Conservation (phyloP, 1,139 yeast genomes). For the Geotrichum klebahnii region DNA sequence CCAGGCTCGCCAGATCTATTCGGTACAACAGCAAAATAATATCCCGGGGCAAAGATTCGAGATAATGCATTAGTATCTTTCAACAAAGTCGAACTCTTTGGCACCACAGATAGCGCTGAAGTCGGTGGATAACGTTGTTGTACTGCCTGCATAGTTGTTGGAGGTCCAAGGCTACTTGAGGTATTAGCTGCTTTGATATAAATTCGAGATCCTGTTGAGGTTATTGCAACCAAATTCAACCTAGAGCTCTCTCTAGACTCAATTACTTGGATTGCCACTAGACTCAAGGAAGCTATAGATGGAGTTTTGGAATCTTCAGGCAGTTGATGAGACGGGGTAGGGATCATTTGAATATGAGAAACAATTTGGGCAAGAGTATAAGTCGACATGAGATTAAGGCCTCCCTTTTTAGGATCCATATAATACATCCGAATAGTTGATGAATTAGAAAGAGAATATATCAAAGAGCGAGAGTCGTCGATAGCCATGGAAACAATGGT, state of each 20-base stretch:
- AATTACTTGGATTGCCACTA: constrained; percentile 18
- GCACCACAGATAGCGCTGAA: constrained; percentile 17
- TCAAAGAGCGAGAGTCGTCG: constrained; percentile 69
- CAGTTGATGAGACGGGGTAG: constrained; percentile 16
- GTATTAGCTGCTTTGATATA: constrained; percentile 44
- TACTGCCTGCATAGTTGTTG: constrained; percentile 38
- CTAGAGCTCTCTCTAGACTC: constrained; percentile 57
- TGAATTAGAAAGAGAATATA: constrained; percentile 78
- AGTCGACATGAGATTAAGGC: constrained; percentile 39
- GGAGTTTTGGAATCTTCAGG: constrained; percentile 14
- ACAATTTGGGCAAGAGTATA: constrained; percentile 36
- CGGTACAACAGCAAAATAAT: constrained; percentile 55
- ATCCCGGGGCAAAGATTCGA: constrained; percentile 74
- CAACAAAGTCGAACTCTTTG: constrained; percentile 39
- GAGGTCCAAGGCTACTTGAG: constrained; percentile 28
- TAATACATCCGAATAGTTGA: constrained; percentile 81
- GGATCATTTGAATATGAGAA: constrained; percentile 38
- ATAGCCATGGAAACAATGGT: constrained; percentile 59
- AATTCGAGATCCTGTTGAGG: constrained; percentile 78
- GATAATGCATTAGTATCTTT: constrained; percentile 42
- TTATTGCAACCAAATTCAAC: constrained; percentile 76
- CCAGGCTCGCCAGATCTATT: constrained; percentile 27
- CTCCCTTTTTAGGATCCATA: constrained; percentile 42
- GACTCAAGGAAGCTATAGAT: constrained; percentile 1
- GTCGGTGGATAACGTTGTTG: constrained; percentile 40